phyloP scores from a whole-genome alignment of 768 basidiomycete genomes.

The Psilocybe subaeruginosa region DNA sequence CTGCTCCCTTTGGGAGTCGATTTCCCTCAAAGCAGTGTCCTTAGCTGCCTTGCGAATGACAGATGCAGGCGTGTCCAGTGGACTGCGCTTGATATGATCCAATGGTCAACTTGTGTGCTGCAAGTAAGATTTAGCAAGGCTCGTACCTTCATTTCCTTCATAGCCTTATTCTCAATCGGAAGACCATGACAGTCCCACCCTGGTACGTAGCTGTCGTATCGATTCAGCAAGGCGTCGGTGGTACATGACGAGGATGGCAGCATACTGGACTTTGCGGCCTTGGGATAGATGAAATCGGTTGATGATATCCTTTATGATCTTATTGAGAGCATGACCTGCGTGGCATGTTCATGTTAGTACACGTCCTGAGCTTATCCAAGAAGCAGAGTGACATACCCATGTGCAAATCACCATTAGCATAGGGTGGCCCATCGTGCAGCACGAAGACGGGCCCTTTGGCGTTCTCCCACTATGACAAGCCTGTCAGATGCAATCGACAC shows the following conservation, averaged over 20 bases:
- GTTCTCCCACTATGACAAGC: constrained; percentile 57
- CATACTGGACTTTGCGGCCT: constrained; percentile 83
- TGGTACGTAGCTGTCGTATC: constrained; percentile 73
- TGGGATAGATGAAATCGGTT: constrained; percentile 83
- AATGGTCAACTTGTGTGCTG: neutral
- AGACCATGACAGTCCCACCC: constrained; percentile 99
- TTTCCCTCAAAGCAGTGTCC: constrained; percentile 71
- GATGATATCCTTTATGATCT: constrained; percentile 95
- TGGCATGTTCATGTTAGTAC: neutral
- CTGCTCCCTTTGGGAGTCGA: constrained; percentile 76
- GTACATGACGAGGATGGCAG: neutral
- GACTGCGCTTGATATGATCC: constrained; percentile 48
- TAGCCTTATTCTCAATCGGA: constrained; percentile 94
- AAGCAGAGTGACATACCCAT: constrained; percentile 64
- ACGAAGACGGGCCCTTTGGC: constrained; percentile 74
- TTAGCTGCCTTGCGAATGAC: constrained; percentile 74
- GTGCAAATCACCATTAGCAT: constrained; percentile 95
- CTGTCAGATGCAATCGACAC: constrained; percentile 4
- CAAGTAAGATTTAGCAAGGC: neutral
- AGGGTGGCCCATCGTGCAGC: constrained; percentile 95
- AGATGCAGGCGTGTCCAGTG: constrained; percentile 53
- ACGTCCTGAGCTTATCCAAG: neutral
- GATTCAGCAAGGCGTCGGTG: constrained; percentile 7
- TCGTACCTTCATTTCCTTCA: constrained; percentile 73
- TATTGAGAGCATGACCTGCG: constrained; percentile 93